phyloP scores from a whole-genome alignment of 208 protist species.

The Crithidia thermophila region DNA sequence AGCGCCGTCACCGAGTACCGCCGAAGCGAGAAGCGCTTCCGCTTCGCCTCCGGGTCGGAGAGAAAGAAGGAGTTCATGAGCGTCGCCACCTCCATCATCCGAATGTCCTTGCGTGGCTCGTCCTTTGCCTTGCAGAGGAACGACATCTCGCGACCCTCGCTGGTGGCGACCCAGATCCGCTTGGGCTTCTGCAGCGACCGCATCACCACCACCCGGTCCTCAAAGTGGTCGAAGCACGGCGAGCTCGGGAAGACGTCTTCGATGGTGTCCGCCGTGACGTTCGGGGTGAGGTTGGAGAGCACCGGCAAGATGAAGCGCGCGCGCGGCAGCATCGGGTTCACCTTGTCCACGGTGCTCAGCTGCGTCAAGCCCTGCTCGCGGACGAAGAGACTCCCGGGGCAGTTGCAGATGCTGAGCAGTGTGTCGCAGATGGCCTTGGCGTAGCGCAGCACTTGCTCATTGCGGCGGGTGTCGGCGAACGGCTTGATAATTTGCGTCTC shows the following conservation, averaged over 20 bases:
- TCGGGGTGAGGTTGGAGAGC: constrained; percentile 73
- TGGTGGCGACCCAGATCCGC: constrained; percentile 83
- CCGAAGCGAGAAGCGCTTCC: constrained; percentile 80
- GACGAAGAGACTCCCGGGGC: constrained; percentile 40
- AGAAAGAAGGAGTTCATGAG: constrained; percentile 95
- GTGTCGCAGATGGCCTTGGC: constrained; percentile 65
- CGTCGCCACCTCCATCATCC: constrained; percentile 96
- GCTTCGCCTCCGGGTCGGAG: constrained; percentile 76
- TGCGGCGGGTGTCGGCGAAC: constrained; percentile 40
- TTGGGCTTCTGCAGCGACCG: constrained; percentile 93
- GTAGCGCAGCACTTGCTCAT: constrained; percentile 47
- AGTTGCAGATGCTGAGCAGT: constrained; percentile 82
- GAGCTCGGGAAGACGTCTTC: constrained; percentile 51
- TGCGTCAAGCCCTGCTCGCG: constrained; percentile 44
- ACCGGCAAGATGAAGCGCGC: constrained; percentile 73
- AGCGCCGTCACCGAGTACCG: constrained; percentile 91
- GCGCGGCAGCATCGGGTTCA: constrained; percentile 46
- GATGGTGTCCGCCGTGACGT: constrained; percentile 31
- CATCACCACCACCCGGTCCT: constrained; percentile 83
- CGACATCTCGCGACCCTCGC: constrained; percentile 64
- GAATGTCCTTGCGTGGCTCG: constrained; percentile 95
- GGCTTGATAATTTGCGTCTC: constrained; percentile 50
- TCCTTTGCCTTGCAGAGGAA: constrained; percentile 95
- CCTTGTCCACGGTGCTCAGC: constrained; percentile 61
- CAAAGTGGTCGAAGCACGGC: constrained; percentile 77